Conservation (phyloP, 2,329 filamentous ascomycete genomes). For the Parastagonospora nodorum region DNA sequence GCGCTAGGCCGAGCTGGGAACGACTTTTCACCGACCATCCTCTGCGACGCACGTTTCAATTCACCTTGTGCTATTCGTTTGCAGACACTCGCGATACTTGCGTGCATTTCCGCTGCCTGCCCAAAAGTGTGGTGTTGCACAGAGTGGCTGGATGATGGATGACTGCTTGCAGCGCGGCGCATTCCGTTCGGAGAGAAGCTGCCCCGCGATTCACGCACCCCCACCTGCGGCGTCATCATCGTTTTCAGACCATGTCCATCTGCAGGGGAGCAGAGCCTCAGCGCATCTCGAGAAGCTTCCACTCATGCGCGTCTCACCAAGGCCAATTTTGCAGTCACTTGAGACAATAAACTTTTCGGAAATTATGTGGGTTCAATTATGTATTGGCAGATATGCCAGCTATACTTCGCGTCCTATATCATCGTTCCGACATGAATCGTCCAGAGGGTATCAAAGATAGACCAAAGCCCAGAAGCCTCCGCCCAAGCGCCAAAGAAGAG, state of each 20-base stretch:
- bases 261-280: conserved; percentile 5
- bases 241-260: neutral
- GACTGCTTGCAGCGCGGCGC: no score
- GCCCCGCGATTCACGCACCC: neutral
- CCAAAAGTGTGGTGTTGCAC: neutral
- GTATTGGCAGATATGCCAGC: neutral
- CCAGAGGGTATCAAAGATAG: conserved; percentile 8
- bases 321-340: no score
- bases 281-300: neutral
- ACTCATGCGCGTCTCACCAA: no score
- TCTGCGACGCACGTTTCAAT: conserved; percentile 9
- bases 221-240: neutral
- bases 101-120: neutral
- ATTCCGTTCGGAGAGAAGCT: no score
- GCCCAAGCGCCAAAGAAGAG: conserved; percentile 7
- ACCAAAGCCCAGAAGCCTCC: neutral
- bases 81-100: neutral
- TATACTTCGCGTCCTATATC: neutral
- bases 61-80: conserved; percentile 5
- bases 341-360: no score
- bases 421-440: conserved; percentile 4
- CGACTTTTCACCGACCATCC: neutral
- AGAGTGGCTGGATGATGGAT: no score
- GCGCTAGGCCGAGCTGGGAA: neutral
- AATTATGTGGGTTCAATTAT: no score